Percentiles rank a stretch among this genome's conserved stretches.
These are phyloP conservation scores for Kandelia obovata DNA, from an alignment of 345 rosid species.

Conservation along the genomic window DNA sequence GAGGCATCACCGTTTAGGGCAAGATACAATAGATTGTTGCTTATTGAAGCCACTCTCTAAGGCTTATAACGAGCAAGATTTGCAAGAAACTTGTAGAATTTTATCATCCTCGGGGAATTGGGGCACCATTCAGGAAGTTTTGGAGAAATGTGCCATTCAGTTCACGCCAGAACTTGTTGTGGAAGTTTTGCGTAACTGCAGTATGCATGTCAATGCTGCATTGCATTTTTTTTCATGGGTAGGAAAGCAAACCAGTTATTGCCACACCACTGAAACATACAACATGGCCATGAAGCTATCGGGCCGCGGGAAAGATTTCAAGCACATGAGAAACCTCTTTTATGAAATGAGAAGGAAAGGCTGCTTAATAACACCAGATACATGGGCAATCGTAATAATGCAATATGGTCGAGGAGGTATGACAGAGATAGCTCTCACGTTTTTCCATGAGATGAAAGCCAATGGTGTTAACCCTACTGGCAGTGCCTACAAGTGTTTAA, in stretches of 20 bases:
- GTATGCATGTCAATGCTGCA: conserved; percentile 53
- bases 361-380: conserved; percentile 51
- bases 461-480: conserved; percentile 38
- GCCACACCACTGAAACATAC: conserved; percentile 70
- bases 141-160: conserved; percentile 43
- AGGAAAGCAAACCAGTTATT: conserved; percentile 53
- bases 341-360: conserved; percentile 74
- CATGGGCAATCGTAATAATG: conserved; percentile 90
- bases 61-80: conserved; percentile 34
- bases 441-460: conserved; percentile 70
- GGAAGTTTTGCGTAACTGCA: conserved; percentile 43
- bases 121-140: conserved; percentile 44
- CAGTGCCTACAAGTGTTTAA: conserved; percentile 67
- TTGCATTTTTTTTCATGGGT: conserved; percentile 74
- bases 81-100: conserved; percentile 44
- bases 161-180: conserved; percentile 69
- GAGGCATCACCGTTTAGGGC: conserved; percentile 4
- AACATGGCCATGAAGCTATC: conserved; percentile 82
- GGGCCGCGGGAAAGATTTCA: conserved; percentile 77
- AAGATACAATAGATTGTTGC: conserved; percentile 4
- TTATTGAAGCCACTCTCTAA: conserved; percentile 12
- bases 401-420: conserved; percentile 80
- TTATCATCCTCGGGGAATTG: conserved; percentile 44
- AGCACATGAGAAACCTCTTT: conserved; percentile 70
- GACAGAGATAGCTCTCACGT: conserved; percentile 59